phyloP scores from a whole-genome alignment of 75 land plant species.

The Cryptomeria japonica region DNA sequence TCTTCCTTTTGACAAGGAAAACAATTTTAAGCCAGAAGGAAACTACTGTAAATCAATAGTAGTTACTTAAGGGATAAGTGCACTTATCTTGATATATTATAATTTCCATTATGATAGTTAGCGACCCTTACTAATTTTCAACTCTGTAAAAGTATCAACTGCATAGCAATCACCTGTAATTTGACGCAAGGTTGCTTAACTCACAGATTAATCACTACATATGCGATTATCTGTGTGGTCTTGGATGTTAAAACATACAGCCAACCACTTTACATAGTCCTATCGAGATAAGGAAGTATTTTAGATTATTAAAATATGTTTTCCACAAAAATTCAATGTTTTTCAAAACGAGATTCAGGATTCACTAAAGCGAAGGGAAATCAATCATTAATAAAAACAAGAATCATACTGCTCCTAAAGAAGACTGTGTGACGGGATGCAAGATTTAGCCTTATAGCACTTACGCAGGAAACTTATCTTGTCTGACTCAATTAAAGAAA shows the following conservation, averaged over 20 bases:
- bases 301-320: background rate
- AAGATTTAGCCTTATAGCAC: background rate
- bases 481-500: too few species aligned
- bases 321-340: background rate
- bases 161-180: background rate
- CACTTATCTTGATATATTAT: background rate
- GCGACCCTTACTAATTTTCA: background rate
- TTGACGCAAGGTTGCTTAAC: background rate
- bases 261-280: background rate
- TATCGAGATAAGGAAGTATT: background rate
- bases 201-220: background rate
- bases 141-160: background rate
- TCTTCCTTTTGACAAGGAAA: background rate
- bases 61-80: background rate
- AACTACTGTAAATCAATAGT: background rate
- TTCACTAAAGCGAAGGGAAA: background rate
- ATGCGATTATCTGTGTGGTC: background rate
- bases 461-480: background rate
- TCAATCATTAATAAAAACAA: background rate
- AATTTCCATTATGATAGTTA: background rate
- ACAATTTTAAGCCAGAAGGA: background rate
- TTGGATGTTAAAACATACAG: background rate
- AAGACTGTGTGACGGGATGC: background rate
- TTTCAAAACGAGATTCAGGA: background rate
- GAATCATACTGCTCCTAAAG: too few species aligned